Conservation (phyloP, 2,329 filamentous ascomycete species). For the Cladophialophora yegresii region DNA sequence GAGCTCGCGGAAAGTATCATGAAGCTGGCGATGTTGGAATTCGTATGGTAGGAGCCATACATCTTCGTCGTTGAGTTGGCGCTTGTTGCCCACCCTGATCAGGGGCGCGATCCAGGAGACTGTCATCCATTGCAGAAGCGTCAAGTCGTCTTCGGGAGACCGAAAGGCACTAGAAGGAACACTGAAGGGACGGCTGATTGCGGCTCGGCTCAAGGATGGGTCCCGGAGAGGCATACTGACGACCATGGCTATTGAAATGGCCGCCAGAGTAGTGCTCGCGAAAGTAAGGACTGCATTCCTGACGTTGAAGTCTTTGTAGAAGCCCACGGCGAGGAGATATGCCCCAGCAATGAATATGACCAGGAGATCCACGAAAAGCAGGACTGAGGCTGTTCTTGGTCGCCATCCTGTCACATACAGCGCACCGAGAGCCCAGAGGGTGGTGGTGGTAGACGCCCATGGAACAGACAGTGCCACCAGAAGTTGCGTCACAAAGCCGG, state of each 20-base stretch:
- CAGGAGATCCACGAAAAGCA: conserved; percentile 20
- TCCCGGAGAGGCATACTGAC: conserved; percentile 71
- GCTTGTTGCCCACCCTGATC: conserved; percentile 63
- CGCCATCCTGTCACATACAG: conserved; percentile 18
- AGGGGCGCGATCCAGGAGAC: conserved; percentile 80
- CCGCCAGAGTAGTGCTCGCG: conserved; percentile 15
- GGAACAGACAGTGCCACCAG: conserved; percentile 17
- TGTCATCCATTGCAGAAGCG: conserved; percentile 79
- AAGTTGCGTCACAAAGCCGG: conserved; percentile 24
- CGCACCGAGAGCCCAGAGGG: conserved; percentile 22
- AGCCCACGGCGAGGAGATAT: conserved; percentile 14
- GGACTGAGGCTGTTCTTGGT: conserved; percentile 27
- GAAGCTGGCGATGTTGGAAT: conserved; percentile 76
- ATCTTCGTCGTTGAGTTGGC: conserved; percentile 73
- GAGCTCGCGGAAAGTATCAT: conserved; percentile 72
- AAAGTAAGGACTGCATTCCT: conserved; percentile 10
- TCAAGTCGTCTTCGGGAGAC: conserved; percentile 76
- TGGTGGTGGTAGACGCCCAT: conserved; percentile 17
- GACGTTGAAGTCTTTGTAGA: conserved; percentile 14
- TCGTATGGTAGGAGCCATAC: conserved; percentile 79
- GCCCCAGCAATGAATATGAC: conserved; percentile 13
- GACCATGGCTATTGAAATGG: conserved; percentile 55
- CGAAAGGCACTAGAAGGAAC: conserved; percentile 63
- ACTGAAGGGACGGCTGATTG: conserved; percentile 62
- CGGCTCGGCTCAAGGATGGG: conserved; percentile 54